Conservation (phyloP, 2,329 filamentous ascomycete species). For the Aspergillus piperis region DNA sequence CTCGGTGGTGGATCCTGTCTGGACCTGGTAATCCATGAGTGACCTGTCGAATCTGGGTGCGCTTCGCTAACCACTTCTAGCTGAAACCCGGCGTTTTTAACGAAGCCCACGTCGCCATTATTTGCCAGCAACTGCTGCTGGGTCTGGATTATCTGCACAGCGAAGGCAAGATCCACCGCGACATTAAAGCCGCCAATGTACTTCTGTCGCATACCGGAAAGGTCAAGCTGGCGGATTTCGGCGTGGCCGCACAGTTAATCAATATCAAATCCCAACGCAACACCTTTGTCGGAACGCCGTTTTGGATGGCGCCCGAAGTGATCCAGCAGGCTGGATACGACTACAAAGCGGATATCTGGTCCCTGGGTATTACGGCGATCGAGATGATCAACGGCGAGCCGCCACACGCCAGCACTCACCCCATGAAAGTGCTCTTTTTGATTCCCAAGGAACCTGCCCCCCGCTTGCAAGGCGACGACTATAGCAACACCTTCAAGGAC, state of each 20-base stretch:
- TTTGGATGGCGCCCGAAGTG: slow-evolving; percentile 96
- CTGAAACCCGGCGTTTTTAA: slow-evolving; percentile 86
- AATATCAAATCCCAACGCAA: slow-evolving; percentile 98
- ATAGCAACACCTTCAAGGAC: slow-evolving; percentile 89
- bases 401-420: slow-evolving; percentile 81
- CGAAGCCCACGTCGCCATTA: slow-evolving; percentile 88
- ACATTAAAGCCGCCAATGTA: slow-evolving; percentile 95
- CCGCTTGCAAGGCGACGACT: slow-evolving; percentile 74
- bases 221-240: slow-evolving; percentile 96
- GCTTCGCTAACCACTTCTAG: slow-evolving; percentile 46
- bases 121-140: slow-evolving; percentile 85
- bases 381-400: slow-evolving; percentile 87
- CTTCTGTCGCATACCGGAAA: slow-evolving; percentile 87
- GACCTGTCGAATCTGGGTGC: neutral
- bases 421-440: slow-evolving; percentile 90
- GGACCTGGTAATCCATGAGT: slow-evolving; percentile 67
- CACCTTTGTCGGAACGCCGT: slow-evolving; percentile 95
- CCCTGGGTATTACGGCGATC: slow-evolving; percentile 85
- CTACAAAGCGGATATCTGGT: slow-evolving; percentile 94
- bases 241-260: slow-evolving; percentile 91
- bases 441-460: slow-evolving; percentile 89
- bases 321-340: slow-evolving; percentile 84
- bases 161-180: slow-evolving; percentile 93
- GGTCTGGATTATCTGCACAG: slow-evolving; percentile 91
- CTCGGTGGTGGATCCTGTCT: slow-evolving; percentile 92